phyloP scores from a whole-genome alignment of 768 basidiomycete genomes.

The Amanita polypyramis region DNA sequence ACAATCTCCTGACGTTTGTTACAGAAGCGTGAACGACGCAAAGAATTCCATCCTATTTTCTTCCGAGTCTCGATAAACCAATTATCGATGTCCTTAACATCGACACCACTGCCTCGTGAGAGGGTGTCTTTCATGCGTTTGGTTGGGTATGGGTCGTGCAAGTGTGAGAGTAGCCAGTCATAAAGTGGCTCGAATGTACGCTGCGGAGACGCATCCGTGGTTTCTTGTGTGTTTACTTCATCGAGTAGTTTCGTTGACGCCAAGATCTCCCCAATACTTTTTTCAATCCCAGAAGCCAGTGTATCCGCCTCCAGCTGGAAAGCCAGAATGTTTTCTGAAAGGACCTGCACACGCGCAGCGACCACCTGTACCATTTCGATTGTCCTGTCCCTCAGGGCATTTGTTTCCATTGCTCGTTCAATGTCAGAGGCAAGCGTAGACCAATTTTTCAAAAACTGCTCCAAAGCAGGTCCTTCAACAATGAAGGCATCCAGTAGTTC shows the following conservation, averaged over 20 bases:
- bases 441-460: not conserved
- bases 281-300: not conserved
- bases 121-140: conserved; percentile 20
- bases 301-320: not conserved
- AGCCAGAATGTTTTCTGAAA: not conserved
- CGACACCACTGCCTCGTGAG: conserved; percentile 14
- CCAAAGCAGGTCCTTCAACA: not conserved
- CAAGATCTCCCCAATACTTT: not conserved
- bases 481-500: not conserved
- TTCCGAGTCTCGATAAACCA: conserved; percentile 42
- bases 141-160: conserved; percentile 44
- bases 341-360: not conserved
- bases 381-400: not conserved
- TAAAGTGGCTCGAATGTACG: conserved; percentile 23
- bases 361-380: not conserved
- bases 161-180: conserved; percentile 32
- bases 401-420: not conserved
- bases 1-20: conserved; percentile 25
- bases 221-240: not conserved
- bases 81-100: conserved; percentile 22
- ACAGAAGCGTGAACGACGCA: conserved; percentile 23
- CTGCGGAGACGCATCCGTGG: conserved; percentile 5
- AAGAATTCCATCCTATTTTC: conserved; percentile 41
- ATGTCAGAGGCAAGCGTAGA: not conserved
- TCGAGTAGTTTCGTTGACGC: not conserved